Conservation (phyloP, 306 rosid species). For the Gynostemma pentaphyllum region DNA sequence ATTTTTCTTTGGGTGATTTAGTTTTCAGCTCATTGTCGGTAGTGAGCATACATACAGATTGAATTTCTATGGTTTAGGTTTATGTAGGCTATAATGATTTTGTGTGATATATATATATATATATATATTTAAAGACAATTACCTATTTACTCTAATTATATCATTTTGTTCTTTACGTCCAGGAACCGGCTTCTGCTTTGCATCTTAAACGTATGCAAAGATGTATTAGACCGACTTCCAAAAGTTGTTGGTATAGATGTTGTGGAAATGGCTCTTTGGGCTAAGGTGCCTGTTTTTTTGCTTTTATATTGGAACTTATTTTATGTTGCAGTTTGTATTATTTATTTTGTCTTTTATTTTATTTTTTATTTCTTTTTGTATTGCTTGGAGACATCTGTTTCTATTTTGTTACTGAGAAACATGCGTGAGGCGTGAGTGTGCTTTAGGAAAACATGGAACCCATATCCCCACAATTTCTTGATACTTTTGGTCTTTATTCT, state of each 20-base stretch:
- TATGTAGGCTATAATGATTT: background rate
- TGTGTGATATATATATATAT: background rate
- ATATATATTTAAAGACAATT: background rate
- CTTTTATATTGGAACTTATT: conserved; percentile 10
- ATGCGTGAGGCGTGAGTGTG: background rate
- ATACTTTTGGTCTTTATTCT: background rate
- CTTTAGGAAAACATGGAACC: background rate
- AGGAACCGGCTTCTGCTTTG: conserved; percentile 83
- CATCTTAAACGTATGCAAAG: conserved; percentile 77
- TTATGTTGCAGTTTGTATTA: background rate
- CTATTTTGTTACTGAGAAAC: background rate
- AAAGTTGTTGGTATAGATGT: conserved; percentile 95
- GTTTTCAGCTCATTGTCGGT: background rate
- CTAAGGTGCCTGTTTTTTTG: conserved; percentile 53
- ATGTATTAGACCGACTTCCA: conserved; percentile 69
- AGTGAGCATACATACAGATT: background rate
- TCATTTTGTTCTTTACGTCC: background rate
- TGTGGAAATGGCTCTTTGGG: conserved; percentile 99
- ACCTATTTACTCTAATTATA: background rate
- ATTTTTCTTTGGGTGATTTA: background rate
- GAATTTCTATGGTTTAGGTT: background rate
- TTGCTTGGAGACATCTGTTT: background rate
- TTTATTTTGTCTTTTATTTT: background rate
- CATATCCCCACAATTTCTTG: background rate
- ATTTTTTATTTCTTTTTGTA: background rate